phyloP scores from a whole-genome alignment of 495 filamentous ascomycete genomes.

The Talaromyces adpressus region DNA sequence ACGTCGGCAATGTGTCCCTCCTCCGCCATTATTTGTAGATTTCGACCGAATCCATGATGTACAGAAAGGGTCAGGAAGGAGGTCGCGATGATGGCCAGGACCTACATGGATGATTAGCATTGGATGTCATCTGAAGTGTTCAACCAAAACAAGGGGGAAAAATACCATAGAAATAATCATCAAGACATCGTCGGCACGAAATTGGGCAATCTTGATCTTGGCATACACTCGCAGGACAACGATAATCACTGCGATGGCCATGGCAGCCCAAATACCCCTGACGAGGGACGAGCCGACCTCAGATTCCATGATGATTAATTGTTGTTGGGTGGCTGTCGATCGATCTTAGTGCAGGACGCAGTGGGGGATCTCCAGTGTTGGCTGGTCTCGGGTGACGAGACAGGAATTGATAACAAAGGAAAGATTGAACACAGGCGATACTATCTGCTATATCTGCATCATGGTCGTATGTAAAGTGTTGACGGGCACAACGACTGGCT shows the following conservation, averaged over 20 bases:
- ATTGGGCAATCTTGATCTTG: constrained; percentile 19
- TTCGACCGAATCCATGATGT: constrained; percentile 17
- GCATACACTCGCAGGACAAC: constrained; percentile 18
- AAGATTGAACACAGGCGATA: not conserved
- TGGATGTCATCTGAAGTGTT: not conserved
- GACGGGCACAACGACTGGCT: not conserved
- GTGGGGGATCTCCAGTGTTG: not conserved
- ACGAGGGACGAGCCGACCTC: constrained; percentile 14
- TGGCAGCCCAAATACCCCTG: constrained; percentile 19
- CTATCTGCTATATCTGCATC: not conserved
- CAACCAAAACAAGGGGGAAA: not conserved
- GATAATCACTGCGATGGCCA: constrained; percentile 14
- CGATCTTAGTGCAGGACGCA: not conserved
- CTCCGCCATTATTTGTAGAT: not conserved
- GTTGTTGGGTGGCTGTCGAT: not conserved
- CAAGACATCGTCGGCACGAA: constrained; percentile 20
- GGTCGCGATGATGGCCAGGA: constrained; percentile 14
- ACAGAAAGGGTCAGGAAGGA: constrained; percentile 15
- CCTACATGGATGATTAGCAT: constrained; percentile 6
- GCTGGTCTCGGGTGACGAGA: not conserved
- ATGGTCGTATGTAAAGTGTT: not conserved
- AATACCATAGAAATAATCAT: constrained; percentile 23
- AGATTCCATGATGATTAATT: not conserved
- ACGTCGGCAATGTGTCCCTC: constrained; percentile 20
- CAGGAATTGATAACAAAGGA: not conserved